Evolutionary conservation across 495 filamentous ascomycete species (phyloP).

Genomic region (Parathielavia appendiculata): DNA sequence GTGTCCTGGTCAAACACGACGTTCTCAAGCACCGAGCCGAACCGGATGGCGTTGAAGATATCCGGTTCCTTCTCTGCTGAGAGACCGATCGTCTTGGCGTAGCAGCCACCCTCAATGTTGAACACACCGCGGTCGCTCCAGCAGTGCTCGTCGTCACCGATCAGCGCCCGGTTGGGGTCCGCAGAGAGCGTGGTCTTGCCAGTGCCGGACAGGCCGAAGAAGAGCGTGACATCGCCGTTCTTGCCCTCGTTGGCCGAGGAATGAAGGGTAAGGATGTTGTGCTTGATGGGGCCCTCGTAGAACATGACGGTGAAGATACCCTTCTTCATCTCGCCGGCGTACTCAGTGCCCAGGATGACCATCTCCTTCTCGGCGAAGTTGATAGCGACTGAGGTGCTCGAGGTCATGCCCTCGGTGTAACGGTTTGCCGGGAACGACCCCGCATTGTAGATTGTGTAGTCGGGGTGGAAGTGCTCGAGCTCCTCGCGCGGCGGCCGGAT

Average conservation of each 20-base stretch:
- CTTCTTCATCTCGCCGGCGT: constrained; percentile 99
- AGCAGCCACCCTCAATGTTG: constrained; percentile 99
- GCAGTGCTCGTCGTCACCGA: constrained; percentile 99
- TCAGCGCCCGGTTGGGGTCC: constrained; percentile 90
- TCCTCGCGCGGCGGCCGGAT: constrained; percentile 87
- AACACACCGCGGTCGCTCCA: constrained; percentile 96
- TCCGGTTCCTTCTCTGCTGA: constrained; percentile 98
- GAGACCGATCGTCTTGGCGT: constrained; percentile 97
- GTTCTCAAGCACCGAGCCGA: constrained; percentile 97
- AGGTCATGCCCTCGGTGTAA: constrained; percentile 98
- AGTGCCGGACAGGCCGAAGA: constrained; percentile 98
- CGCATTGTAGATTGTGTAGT: constrained; percentile 99
- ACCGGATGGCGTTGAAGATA: constrained; percentile 94
- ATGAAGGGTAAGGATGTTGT: constrained; percentile 97
- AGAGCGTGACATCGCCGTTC: constrained; percentile 90
- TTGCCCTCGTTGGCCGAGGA: constrained; percentile 94
- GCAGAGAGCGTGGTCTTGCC: constrained; percentile 98
- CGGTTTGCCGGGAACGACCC: constrained; percentile 98
- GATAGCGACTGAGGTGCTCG: constrained; percentile 66
- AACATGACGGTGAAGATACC: constrained; percentile 98
- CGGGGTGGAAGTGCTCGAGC: constrained; percentile 93
- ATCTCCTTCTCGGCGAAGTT: constrained; percentile 80
- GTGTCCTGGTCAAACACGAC: constrained; percentile 92
- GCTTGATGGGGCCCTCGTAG: constrained; percentile 99
- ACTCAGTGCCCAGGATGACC: constrained; percentile 99